These are phyloP conservation scores for Crithidia thermophila DNA, from an alignment of 208 protist species.

Conservation along the genomic window DNA sequence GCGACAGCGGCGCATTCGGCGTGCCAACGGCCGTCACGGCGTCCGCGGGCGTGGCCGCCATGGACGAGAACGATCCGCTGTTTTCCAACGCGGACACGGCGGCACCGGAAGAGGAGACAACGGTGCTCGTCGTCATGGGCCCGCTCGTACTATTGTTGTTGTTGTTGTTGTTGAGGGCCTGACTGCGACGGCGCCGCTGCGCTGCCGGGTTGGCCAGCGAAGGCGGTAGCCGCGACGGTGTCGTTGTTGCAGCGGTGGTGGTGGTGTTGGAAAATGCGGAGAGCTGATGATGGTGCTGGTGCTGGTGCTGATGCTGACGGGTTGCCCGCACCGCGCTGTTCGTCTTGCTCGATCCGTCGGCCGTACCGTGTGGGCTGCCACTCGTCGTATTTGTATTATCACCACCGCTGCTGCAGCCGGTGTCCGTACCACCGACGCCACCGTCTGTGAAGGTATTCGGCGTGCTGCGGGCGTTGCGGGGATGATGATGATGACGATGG, in stretches of 20 bases:
- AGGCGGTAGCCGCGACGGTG: slow-evolving; percentile 2
- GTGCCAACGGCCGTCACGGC: not conserved
- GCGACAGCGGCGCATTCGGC: not conserved
- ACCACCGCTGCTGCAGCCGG: slow-evolving; percentile 1
- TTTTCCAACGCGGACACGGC: not conserved
- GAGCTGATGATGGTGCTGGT: no score
- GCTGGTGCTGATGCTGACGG: no score
- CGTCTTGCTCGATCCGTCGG: no score
- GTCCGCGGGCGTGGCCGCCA: not conserved
- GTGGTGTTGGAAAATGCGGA: no score
- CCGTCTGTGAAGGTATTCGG: no score
- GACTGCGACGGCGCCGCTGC: not conserved
- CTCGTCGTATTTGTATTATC: no score
- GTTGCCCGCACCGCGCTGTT: no score
- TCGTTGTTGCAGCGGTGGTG: not conserved
- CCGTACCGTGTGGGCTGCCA: not conserved
- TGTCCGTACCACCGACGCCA: no score
- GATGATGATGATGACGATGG: no score
- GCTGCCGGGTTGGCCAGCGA: slow-evolving; percentile 1
- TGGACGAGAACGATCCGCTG: not conserved
- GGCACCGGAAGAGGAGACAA: no score
- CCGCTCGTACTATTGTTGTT: not conserved
- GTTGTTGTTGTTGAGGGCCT: not conserved
- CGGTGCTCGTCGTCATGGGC: no score
- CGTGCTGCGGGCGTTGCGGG: no score